Percentiles rank a stretch among this genome's conserved stretches.
phyloP scores from a whole-genome alignment of 179 eudicot species.

The Monotropa hypopitys region DNA sequence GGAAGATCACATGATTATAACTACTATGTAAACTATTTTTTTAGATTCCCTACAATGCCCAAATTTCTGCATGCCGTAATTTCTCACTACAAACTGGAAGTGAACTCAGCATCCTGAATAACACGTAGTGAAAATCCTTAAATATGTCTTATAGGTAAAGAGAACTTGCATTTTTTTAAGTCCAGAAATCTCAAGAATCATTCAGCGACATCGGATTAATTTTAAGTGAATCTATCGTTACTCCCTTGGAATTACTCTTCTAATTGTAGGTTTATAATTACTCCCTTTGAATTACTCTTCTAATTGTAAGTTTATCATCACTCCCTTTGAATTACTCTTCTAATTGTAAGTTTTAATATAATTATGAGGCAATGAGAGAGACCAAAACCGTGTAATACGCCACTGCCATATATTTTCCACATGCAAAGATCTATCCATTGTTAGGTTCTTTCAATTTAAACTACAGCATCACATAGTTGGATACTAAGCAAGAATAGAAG shows the following conservation, averaged over 20 bases:
- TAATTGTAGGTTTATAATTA: neutral
- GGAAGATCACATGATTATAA: neutral
- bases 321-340: neutral
- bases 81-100: neutral
- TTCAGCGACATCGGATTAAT: neutral
- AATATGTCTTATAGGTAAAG: neutral
- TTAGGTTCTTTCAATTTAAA: neutral
- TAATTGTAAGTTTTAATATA: neutral
- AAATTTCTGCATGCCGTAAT: neutral
- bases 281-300: neutral
- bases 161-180: neutral
- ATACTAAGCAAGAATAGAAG: neutral
- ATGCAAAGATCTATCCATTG: neutral
- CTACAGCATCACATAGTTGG: neutral
- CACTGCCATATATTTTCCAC: neutral
- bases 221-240: neutral
- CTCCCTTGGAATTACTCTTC: neutral
- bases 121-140: neutral
- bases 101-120: neutral
- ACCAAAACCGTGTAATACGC: neutral
- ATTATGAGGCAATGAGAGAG: neutral
- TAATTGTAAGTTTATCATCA: neutral
- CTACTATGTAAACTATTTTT: neutral
- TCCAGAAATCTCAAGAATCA: neutral
- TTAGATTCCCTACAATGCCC: neutral